A percentile compares a stretch with the other conserved stretches of the same genome.
Conservation (phyloP, 768 basidiomycete genomes). For the Xerocomellus dryophilus region DNA sequence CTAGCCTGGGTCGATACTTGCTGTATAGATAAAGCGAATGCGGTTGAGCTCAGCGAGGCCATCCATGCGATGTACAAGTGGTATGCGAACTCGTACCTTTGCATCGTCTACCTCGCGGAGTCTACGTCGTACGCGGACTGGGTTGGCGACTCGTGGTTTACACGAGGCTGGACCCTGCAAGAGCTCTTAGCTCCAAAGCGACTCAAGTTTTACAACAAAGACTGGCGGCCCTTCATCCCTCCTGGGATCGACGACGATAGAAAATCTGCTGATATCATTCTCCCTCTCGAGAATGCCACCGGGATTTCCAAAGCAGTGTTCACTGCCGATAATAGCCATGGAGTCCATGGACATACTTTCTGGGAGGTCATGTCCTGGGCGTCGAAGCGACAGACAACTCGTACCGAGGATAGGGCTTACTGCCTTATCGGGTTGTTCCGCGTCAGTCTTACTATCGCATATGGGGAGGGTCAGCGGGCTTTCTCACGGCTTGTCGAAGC, state of each 20-base stretch:
- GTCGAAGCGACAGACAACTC: slow-evolving; percentile 20
- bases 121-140: not conserved
- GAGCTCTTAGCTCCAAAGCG: slow-evolving; percentile 18
- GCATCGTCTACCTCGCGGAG: slow-evolving; percentile 17
- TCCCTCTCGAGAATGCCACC: not conserved
- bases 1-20: slow-evolving; percentile 19
- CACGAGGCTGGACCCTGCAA: slow-evolving; percentile 10
- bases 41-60: slow-evolving; percentile 19
- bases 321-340: not conserved
- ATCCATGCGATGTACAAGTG: slow-evolving; percentile 23
- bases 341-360: not conserved
- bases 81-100: slow-evolving; percentile 21
- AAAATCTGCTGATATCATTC: not conserved
- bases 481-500: slow-evolving; percentile 17
- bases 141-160: slow-evolving; percentile 11
- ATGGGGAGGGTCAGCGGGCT: slow-evolving; percentile 22
- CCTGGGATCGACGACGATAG: not conserved
- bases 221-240: slow-evolving; percentile 8
- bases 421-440: slow-evolving; percentile 20
- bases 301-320: slow-evolving; percentile 2
- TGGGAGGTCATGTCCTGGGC: slow-evolving; percentile 23
- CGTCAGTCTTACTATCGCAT: slow-evolving; percentile 16
- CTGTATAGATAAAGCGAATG: slow-evolving; percentile 20
- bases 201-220: slow-evolving; percentile 17
- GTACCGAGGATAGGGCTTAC: slow-evolving; percentile 24